Evolutionary conservation across 2,329 filamentous ascomycete species (phyloP).

Genomic region (Teratosphaeriaceae sp.): DNA sequence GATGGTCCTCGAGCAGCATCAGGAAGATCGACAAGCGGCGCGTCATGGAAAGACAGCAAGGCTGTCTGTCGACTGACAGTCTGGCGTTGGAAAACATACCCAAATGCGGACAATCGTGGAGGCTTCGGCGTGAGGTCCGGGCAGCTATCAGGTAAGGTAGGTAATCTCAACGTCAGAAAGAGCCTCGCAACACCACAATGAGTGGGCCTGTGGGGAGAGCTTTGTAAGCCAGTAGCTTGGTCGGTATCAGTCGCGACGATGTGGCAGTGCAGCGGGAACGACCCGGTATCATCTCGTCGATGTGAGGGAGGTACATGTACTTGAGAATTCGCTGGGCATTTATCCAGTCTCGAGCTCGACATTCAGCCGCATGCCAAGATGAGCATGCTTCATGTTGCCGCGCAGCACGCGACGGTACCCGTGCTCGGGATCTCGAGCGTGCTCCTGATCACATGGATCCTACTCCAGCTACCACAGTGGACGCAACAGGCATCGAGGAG

Average conservation of each 20-base stretch:
- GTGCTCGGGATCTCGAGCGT: not conserved
- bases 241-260: not conserved
- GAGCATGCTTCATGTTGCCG: not conserved
- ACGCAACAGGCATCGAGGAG: not conserved
- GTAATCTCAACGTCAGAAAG: not conserved
- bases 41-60: too few species aligned
- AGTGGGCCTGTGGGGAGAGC: not conserved
- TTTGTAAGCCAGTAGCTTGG: too few species aligned
- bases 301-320: constrained; percentile 1
- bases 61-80: not conserved
- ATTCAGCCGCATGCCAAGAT: not conserved
- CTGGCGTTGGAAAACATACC: not conserved
- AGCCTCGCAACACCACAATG: not conserved
- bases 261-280: too few species aligned
- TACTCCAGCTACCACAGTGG: not conserved
- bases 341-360: not conserved
- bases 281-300: too few species aligned
- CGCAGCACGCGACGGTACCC: not conserved
- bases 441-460: not conserved
- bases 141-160: not conserved
- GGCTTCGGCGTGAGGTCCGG: not conserved
- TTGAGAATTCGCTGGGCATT: not conserved
- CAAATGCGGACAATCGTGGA: not conserved
- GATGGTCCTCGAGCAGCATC: constrained; percentile 6
- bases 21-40: not conserved